phyloP scores from a whole-genome alignment of 148 eudicot species.

The Diospyros kaki region DNA sequence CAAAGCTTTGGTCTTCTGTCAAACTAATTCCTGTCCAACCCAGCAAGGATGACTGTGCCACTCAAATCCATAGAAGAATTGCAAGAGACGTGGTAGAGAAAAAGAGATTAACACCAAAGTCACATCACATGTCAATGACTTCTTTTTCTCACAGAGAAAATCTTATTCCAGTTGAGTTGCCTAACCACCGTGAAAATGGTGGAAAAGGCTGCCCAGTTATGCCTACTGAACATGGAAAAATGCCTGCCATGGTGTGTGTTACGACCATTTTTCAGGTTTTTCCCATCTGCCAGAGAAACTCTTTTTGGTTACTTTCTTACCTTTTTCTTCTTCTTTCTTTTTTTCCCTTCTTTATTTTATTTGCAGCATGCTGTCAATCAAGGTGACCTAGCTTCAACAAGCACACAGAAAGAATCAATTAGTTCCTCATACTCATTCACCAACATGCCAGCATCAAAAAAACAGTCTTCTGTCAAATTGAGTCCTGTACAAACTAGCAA shows the following conservation, averaged over 20 bases:
- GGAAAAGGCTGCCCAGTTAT: conserved; percentile 13
- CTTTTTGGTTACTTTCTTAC: conserved; percentile 6
- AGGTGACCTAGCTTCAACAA: conserved; percentile 23
- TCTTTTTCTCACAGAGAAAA: conserved; percentile 6
- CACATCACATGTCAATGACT: no score
- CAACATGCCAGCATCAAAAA: conserved; percentile 28
- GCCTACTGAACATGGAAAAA: conserved; percentile 19
- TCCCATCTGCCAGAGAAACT: not conserved
- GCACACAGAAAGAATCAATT: conserved; percentile 27
- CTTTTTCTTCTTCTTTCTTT: not conserved
- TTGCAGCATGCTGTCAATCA: conserved; percentile 31
- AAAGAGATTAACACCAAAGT: not conserved
- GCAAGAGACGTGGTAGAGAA: not conserved
- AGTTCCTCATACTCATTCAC: conserved; percentile 20
- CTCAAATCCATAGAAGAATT: no score
- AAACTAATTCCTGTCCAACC: no score
- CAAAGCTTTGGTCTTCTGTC: no score
- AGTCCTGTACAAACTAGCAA: conserved; percentile 21
- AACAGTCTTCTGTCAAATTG: conserved; percentile 31
- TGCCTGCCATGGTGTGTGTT: conserved; percentile 28
- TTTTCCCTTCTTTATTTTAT: not conserved
- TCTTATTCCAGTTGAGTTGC: conserved; percentile 15
- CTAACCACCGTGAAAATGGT: conserved; percentile 13
- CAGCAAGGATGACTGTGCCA: no score
- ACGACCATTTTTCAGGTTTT: not conserved